These are phyloP conservation scores for Corylus heterophylla DNA, from an alignment of 306 rosid species.

Conservation along the genomic window DNA sequence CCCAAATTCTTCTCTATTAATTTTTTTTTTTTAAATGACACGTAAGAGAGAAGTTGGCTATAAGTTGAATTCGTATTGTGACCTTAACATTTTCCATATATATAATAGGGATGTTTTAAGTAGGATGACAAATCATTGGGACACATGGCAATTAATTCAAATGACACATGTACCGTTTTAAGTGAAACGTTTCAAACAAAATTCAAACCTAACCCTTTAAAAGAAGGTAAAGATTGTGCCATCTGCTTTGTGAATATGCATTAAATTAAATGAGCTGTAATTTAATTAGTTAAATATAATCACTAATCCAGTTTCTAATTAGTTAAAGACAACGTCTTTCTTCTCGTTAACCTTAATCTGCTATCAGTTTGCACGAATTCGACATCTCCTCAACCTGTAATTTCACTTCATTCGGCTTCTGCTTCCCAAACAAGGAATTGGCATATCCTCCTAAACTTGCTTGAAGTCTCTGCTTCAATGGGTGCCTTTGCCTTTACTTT, in stretches of 20 bases:
- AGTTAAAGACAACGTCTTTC: conserved; percentile 27
- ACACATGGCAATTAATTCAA: no score
- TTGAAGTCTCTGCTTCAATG: conserved; percentile 28
- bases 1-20: no score
- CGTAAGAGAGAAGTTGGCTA: no score
- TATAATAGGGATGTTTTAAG: no score
- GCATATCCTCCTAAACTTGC: conserved; percentile 29
- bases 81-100: no score
- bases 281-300: neutral
- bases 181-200: no score
- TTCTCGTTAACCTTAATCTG: conserved; percentile 25
- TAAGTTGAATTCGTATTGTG: no score
- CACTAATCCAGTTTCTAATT: neutral
- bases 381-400: neutral
- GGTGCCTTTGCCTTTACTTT: conserved; percentile 34
- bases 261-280: no score
- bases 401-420: neutral
- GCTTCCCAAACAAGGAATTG: neutral
- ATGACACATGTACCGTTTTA: no score
- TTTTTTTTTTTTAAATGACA: no score
- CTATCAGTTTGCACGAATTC: conserved; percentile 12
- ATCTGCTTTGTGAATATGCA: neutral
- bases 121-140: no score
- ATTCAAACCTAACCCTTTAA: no score
- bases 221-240: neutral